Evolutionary conservation across 2,329 filamentous ascomycete species (phyloP).

Genomic region (Xylariales sp.): DNA sequence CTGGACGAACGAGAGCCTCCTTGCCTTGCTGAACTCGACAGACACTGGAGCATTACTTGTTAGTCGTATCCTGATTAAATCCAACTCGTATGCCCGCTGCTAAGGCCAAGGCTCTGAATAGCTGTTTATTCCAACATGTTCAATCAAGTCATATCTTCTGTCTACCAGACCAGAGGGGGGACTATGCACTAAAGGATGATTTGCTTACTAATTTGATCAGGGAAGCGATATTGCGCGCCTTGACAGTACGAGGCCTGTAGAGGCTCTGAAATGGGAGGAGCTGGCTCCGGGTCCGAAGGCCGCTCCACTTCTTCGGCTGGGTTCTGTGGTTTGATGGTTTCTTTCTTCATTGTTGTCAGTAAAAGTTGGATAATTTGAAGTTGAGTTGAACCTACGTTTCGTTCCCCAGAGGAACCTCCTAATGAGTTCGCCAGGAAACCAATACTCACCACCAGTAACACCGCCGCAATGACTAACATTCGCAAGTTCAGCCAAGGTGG

Average conservation of each 20-base stretch:
- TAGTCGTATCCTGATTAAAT: too few relatives aligned
- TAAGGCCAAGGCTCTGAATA: too few relatives aligned
- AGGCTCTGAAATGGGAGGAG: constrained; percentile 8
- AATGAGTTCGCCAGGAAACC: constrained; percentile 27
- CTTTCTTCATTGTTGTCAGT: constrained; percentile 15
- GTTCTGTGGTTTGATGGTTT: constrained; percentile 13
- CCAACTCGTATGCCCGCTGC: too few relatives aligned
- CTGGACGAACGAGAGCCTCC: constrained; percentile 37
- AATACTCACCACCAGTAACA: constrained; percentile 25
- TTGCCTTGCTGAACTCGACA: constrained; percentile 30
- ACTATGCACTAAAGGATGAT: too few relatives aligned
- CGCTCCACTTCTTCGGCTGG: constrained; percentile 2
- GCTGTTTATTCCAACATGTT: too few relatives aligned
- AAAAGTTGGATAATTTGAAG: background rate
- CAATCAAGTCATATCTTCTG: too few relatives aligned
- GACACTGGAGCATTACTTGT: constrained; percentile 13
- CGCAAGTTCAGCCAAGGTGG: constrained; percentile 26
- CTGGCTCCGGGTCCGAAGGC: constrained; percentile 8
- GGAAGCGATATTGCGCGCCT: constrained; percentile 22
- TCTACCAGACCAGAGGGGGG: too few relatives aligned
- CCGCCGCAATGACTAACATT: constrained; percentile 20
- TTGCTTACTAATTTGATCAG: constrained; percentile 19
- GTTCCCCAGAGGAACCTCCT: constrained; percentile 18
- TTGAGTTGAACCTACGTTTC: constrained; percentile 14
- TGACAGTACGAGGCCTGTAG: constrained; percentile 19